A percentile compares a stretch with the other conserved stretches of the same genome.
These are phyloP conservation scores for Areca catechu DNA, from an alignment of 176 grass and related monocot genomes.

Conservation along the genomic window DNA sequence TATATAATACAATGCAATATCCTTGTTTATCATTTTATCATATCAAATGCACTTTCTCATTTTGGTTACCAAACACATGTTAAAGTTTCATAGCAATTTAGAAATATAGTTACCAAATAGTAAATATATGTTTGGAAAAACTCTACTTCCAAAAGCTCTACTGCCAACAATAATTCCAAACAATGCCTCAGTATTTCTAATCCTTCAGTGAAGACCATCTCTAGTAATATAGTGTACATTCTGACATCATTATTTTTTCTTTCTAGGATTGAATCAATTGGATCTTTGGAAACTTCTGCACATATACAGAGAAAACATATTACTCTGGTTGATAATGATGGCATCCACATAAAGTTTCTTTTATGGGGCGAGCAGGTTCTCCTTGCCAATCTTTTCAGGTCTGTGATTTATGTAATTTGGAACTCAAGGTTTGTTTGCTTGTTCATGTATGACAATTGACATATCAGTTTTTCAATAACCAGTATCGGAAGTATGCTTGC, in stretches of 20 bases:
- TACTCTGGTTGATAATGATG: slow-evolving; percentile 64
- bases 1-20: no score
- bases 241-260: slow-evolving; percentile 14
- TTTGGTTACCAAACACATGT: no score
- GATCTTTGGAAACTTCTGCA: slow-evolving; percentile 53
- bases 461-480: slow-evolving; percentile 4
- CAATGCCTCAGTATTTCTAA: no score
- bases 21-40: no score
- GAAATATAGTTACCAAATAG: no score
- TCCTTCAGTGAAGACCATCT: no score
- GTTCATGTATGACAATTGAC: slow-evolving; percentile 1
- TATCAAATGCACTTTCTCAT: no score
- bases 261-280: slow-evolving; percentile 76
- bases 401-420: neutral
- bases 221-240: no score
- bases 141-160: no score
- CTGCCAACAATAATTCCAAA: no score
- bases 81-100: no score
- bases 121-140: no score
- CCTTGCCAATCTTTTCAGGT: slow-evolving; percentile 97
- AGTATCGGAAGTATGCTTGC: slow-evolving; percentile 96
- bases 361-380: slow-evolving; percentile 91
- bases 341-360: slow-evolving; percentile 67
- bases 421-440: slow-evolving; percentile 14
- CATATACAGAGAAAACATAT: slow-evolving; percentile 61